Percentiles rank a stretch among this genome's conserved stretches.
These are phyloP conservation scores for Lasiosphaeriaceae sp. DNA, from an alignment of 495 filamentous ascomycete genomes.

Conservation along the genomic window DNA sequence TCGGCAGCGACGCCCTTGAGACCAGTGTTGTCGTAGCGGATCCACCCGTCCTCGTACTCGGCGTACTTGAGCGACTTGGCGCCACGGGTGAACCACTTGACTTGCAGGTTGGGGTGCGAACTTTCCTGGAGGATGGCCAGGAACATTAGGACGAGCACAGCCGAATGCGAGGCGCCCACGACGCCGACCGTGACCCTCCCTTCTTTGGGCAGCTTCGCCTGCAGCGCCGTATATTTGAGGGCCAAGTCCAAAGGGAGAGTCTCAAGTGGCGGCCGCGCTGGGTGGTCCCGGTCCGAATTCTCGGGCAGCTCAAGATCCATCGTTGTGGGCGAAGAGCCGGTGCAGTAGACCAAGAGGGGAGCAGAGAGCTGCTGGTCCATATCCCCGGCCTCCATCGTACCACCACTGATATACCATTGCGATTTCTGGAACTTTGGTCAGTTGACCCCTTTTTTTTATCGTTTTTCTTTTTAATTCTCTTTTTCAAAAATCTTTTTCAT, in stretches of 20 bases:
- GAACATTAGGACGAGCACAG: conserved; percentile 40
- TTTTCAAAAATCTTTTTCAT: too few relatives aligned
- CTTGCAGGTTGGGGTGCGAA: conserved; percentile 34
- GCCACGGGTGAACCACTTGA: conserved; percentile 23
- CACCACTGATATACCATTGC: too few relatives aligned
- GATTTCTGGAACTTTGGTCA: too few relatives aligned
- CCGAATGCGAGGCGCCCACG: conserved; percentile 21
- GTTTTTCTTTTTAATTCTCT: too few relatives aligned
- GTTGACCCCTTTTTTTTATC: too few relatives aligned
- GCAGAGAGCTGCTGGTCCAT: too few relatives aligned
- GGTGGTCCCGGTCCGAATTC: too few relatives aligned
- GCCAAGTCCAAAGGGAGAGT: conserved; percentile 9
- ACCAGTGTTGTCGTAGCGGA: conserved; percentile 30
- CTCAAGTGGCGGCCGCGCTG: neutral
- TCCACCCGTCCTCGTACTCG: conserved; percentile 14
- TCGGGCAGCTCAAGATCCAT: too few relatives aligned
- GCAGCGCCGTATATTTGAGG: conserved; percentile 8
- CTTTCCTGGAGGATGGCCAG: conserved; percentile 31
- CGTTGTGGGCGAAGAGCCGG: conserved; percentile 9
- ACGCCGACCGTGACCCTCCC: conserved; percentile 14
- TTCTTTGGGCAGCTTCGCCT: neutral
- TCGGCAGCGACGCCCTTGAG: conserved; percentile 32
- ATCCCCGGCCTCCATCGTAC: too few relatives aligned
- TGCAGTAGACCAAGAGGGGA: conserved; percentile 21
- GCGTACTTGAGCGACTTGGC: conserved; percentile 15